These are phyloP conservation scores for Glomus cerebriforme DNA, from an alignment of 192 early-diverging fungal genomes.

Conservation along the genomic window DNA sequence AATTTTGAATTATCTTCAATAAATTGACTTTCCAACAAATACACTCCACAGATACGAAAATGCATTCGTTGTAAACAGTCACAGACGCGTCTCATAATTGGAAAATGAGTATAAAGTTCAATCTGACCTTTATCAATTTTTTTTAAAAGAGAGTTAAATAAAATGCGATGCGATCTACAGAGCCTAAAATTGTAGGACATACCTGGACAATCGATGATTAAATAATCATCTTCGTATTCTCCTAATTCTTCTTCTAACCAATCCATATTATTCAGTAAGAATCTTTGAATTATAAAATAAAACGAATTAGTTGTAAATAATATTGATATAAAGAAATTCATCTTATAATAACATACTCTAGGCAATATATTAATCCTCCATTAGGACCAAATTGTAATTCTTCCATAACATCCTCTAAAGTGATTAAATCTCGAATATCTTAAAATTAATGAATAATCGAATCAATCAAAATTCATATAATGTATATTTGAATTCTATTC, in stretches of 20 bases:
- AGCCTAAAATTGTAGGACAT: not conserved
- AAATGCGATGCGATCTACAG: not conserved
- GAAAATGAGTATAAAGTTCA: slow-evolving; percentile 97
- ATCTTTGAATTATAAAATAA: slow-evolving; percentile 41
- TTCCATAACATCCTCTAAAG: slow-evolving; percentile 97
- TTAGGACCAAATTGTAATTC: slow-evolving; percentile 98
- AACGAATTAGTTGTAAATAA: not conserved
- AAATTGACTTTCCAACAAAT: slow-evolving; percentile 93
- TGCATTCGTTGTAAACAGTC: slow-evolving; percentile 66
- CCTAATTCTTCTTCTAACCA: slow-evolving; percentile 96
- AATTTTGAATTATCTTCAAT: slow-evolving; percentile 95
- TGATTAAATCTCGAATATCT: slow-evolving; percentile 95
- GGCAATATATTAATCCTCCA: slow-evolving; percentile 94
- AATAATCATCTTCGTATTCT: slow-evolving; percentile 91
- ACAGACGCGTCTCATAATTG: slow-evolving; percentile 88
- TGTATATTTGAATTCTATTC: not conserved
- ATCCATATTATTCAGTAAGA: slow-evolving; percentile 92
- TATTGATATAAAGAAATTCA: not conserved
- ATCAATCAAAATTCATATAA: not conserved
- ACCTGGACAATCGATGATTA: slow-evolving; percentile 95
- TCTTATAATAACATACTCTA: slow-evolving; percentile 65
- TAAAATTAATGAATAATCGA: slow-evolving; percentile 18
- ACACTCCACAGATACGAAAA: slow-evolving; percentile 91
- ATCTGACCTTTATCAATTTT: slow-evolving; percentile 79
- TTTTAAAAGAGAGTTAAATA: not conserved